Conservation (phyloP, 1,139 yeast species). For the Taphrina flavorubra region DNA sequence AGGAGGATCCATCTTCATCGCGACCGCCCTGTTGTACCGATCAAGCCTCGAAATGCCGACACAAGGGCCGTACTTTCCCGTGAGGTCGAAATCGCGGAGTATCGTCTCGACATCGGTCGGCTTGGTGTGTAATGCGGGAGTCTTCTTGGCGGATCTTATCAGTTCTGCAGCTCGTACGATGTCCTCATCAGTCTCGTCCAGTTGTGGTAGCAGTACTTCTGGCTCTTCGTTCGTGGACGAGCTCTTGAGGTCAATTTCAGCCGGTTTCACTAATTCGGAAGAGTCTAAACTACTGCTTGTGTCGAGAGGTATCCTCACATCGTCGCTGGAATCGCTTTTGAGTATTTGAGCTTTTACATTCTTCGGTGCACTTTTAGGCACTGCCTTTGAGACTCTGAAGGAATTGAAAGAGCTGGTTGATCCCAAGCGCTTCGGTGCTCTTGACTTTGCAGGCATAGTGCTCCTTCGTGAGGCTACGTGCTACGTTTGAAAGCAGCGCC, state of each 20-base stretch:
- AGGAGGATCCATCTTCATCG: slow-evolving; percentile 64
- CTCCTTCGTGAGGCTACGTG: neutral
- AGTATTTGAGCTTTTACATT: slow-evolving; percentile 2
- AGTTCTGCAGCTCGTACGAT: slow-evolving; percentile 5
- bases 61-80: slow-evolving; percentile 53
- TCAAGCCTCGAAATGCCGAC: slow-evolving; percentile 53
- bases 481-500: neutral
- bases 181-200: slow-evolving; percentile 17
- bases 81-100: slow-evolving; percentile 52
- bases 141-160: slow-evolving; percentile 16
- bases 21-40: slow-evolving; percentile 90
- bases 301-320: slow-evolving; percentile 6
- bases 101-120: slow-evolving; percentile 50
- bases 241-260: neutral
- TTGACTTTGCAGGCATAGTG: slow-evolving; percentile 23
- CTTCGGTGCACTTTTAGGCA: neutral
- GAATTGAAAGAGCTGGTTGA: slow-evolving; percentile 18
- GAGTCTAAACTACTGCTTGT: slow-evolving; percentile 5
- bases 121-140: slow-evolving; percentile 35
- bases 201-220: slow-evolving; percentile 12
- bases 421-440: slow-evolving; percentile 6
- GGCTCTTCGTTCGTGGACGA: neutral
- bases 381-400: slow-evolving; percentile 21
- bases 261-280: neutral
- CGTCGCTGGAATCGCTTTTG: slow-evolving; percentile 8